A percentile compares a stretch with the other conserved stretches of the same genome.
phyloP scores from a whole-genome alignment of 345 rosid genomes.

The Lumnitzera racemosa region DNA sequence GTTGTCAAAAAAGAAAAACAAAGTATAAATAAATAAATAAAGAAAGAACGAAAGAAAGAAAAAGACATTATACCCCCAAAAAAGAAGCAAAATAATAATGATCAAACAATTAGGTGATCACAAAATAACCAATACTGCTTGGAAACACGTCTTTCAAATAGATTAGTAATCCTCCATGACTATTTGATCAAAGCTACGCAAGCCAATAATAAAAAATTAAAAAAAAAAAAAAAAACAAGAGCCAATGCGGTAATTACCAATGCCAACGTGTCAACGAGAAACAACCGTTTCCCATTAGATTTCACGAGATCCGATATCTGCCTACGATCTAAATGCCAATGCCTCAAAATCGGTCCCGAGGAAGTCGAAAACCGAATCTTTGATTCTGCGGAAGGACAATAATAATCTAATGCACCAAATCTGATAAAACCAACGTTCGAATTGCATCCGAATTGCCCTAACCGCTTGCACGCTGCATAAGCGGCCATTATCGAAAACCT shows the following conservation, averaged over 20 bases:
- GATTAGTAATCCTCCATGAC: too few relatives aligned
- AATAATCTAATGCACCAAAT: constrained; percentile 14
- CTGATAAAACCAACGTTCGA: constrained; percentile 14
- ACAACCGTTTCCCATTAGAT: constrained; percentile 57
- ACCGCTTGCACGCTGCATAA: constrained; percentile 3
- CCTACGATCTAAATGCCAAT: constrained; percentile 18
- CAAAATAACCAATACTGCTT: not conserved
- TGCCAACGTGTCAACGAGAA: constrained; percentile 84
- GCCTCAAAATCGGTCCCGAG: not conserved
- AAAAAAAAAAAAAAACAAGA: not conserved
- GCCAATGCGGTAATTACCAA: constrained; percentile 37
- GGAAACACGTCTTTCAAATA: too few relatives aligned
- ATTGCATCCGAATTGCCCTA: constrained; percentile 1
- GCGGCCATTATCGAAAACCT: constrained; percentile 7
- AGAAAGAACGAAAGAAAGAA: too few relatives aligned
- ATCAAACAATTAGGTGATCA: not conserved
- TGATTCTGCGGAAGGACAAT: constrained; percentile 4
- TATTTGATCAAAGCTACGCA: too few relatives aligned
- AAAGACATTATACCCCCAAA: too few relatives aligned
- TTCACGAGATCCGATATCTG: constrained; percentile 49
- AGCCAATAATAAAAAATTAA: too few relatives aligned
- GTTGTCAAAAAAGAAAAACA: too few relatives aligned
- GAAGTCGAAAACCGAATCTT: constrained; percentile 11
- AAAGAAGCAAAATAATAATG: too few relatives aligned
- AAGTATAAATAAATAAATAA: too few relatives aligned